These are phyloP conservation scores for Mycosarcoma mackinlayi DNA, from an alignment of 1,284 basidiomycete species.

Conservation along the genomic window DNA sequence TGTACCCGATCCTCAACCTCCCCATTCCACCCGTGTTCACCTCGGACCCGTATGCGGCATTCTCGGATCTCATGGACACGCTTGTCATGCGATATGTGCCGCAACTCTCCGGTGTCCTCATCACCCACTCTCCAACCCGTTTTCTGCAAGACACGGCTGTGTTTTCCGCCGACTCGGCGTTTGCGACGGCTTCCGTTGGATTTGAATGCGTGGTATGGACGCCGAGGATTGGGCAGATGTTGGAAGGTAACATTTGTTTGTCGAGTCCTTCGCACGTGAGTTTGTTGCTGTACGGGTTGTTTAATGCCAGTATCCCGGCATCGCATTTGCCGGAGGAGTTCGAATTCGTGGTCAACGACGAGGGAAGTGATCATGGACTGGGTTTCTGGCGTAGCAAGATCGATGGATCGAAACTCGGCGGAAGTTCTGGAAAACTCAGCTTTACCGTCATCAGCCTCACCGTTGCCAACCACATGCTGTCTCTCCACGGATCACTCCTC, in stretches of 20 bases:
- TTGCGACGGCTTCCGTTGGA: conserved; percentile 78
- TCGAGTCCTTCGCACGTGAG: conserved; percentile 95
- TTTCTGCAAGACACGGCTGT: conserved; percentile 78
- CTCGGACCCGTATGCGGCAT: conserved; percentile 48
- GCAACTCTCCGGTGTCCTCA: conserved; percentile 84
- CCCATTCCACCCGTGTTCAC: conserved; percentile 61
- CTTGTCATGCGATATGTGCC: conserved; percentile 77
- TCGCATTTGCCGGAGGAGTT: conserved; percentile 86
- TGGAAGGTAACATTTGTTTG: conserved; percentile 87
- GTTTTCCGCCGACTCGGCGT: conserved; percentile 87
- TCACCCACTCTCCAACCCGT: conserved; percentile 82
- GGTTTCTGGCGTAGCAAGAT: conserved; percentile 85
- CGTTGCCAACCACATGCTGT: conserved; percentile 94
- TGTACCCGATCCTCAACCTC: conserved; percentile 58
- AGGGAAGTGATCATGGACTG: conserved; percentile 54
- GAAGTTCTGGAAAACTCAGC: conserved; percentile 76
- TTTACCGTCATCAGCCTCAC: conserved; percentile 94
- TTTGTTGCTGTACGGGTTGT: conserved; percentile 89
- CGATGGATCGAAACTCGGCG: conserved; percentile 80
- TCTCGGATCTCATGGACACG: conserved; percentile 63
- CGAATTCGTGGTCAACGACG: conserved; percentile 81
- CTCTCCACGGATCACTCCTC: conserved; percentile 88
- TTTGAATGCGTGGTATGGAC: conserved; percentile 92
- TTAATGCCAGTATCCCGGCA: conserved; percentile 95
- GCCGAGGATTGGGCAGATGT: conserved; percentile 83